Evolutionary conservation across 768 basidiomycete species (phyloP).

Genomic region (Tephrocybe sp.): DNA sequence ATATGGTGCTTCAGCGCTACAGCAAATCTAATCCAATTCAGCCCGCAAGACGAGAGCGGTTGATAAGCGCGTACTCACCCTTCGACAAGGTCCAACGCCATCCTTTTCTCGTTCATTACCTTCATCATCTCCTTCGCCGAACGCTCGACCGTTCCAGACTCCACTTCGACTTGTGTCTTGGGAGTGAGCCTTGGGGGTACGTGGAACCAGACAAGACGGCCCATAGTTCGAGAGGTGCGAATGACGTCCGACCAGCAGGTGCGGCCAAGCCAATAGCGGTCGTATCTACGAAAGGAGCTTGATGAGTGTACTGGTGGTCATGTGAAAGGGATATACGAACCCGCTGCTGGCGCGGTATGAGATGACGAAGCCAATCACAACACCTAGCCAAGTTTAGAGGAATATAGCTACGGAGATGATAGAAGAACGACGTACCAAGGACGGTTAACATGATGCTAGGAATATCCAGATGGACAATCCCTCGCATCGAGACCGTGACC

Average conservation of each 20-base stretch:
- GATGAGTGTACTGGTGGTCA: background rate
- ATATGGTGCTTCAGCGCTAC: slow-evolving; percentile 64
- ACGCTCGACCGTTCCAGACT: slow-evolving; percentile 28
- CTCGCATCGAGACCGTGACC: slow-evolving; percentile 41
- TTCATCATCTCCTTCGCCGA: slow-evolving; percentile 42
- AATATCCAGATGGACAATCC: slow-evolving; percentile 40
- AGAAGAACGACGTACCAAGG: slow-evolving; percentile 40
- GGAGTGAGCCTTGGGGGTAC: slow-evolving; percentile 48
- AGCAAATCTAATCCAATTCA: slow-evolving; percentile 38
- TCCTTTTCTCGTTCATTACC: slow-evolving; percentile 61
- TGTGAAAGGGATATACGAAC: slow-evolving; percentile 27
- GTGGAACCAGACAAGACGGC: slow-evolving; percentile 63
- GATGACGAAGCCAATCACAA: slow-evolving; percentile 63
- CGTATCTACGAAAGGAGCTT: slow-evolving; percentile 40
- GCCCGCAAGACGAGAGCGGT: background rate
- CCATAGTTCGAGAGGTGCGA: slow-evolving; percentile 45
- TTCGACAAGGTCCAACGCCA: slow-evolving; percentile 58
- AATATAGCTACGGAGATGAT: background rate
- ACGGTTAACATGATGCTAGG: slow-evolving; percentile 62
- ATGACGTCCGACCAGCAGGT: slow-evolving; percentile 59
- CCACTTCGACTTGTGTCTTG: slow-evolving; percentile 38
- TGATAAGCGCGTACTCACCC: slow-evolving; percentile 37
- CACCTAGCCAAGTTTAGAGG: slow-evolving; percentile 29
- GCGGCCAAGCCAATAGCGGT: slow-evolving; percentile 63
- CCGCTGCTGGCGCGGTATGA: slow-evolving; percentile 64